Conservation (phyloP, 225 moss, liverwort and hornwort genomes). For the Sphagnum contortum region DNA sequence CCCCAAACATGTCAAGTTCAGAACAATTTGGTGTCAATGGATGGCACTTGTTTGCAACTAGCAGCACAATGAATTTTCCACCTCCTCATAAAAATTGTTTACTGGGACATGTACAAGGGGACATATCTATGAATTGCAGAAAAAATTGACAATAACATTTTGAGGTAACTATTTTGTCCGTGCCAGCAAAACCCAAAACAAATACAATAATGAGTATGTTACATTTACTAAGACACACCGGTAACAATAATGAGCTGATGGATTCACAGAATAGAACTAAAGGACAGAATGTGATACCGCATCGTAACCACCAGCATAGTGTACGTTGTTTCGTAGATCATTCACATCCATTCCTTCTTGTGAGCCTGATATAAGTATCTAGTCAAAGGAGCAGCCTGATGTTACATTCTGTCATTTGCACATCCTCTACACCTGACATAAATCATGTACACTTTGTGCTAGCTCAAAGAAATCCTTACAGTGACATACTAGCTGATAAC, state of each 20-base stretch:
- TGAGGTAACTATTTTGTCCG: no score
- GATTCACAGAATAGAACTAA: constrained; percentile 9
- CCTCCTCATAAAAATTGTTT: no score
- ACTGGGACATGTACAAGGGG: no score
- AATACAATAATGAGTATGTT: constrained; percentile 7
- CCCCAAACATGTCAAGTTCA: neutral
- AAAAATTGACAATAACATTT: no score
- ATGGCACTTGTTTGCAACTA: no score
- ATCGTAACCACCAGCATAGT: constrained; percentile 90
- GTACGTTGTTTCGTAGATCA: constrained; percentile 77
- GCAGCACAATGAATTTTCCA: no score
- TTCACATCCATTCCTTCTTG: constrained; percentile 99
- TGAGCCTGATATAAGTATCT: constrained; percentile 98
- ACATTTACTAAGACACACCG: no score
- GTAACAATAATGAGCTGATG: no score
- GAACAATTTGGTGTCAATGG: neutral
- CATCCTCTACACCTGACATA: neutral
- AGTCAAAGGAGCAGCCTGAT: neutral
- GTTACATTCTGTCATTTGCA: neutral
- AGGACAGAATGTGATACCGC: constrained; percentile 41
- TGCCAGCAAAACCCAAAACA: constrained; percentile 4
- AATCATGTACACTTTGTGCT: no score
- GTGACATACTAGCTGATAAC: no score
- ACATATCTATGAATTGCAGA: no score
- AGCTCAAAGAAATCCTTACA: no score